These are phyloP conservation scores for Tulasnella sp. DNA, from an alignment of 768 basidiomycete species.

Conservation along the genomic window DNA sequence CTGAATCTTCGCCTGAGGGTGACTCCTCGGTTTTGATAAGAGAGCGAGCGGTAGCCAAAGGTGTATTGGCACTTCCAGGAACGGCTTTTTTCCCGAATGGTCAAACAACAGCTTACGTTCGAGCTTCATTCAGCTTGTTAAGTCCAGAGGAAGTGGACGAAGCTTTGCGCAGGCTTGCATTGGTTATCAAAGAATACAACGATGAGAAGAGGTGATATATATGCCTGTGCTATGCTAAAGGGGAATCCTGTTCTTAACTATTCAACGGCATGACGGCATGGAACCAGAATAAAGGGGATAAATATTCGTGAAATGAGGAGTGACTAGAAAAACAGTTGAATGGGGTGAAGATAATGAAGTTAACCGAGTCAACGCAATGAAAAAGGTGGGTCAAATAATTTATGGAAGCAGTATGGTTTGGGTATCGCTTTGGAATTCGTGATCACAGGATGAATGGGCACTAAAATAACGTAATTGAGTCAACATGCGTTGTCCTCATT, in stretches of 20 bases:
- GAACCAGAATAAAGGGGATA: not conserved
- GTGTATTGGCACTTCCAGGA: slow-evolving; percentile 84
- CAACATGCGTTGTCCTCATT: not conserved
- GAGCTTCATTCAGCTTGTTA: slow-evolving; percentile 68
- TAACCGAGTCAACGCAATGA: not conserved
- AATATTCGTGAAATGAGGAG: not conserved
- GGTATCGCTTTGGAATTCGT: not conserved
- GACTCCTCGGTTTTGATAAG: slow-evolving; percentile 65
- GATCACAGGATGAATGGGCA: not conserved
- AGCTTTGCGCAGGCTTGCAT: slow-evolving; percentile 11
- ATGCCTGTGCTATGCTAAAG: not conserved
- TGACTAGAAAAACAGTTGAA: not conserved
- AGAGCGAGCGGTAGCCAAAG: slow-evolving; percentile 60
- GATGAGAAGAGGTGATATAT: slow-evolving; percentile 1
- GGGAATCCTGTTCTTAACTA: not conserved
- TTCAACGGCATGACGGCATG: not conserved
- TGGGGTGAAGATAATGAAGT: not conserved
- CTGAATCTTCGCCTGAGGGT: slow-evolving; percentile 25
- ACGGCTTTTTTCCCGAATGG: slow-evolving; percentile 66
- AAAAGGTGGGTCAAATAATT: not conserved
- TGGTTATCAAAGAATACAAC: slow-evolving; percentile 14
- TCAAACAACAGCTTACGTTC: slow-evolving; percentile 55
- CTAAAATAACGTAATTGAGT: not conserved
- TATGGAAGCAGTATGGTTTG: not conserved
- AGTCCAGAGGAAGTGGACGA: slow-evolving; percentile 8